A percentile compares a stretch with the other conserved stretches of the same genome.
These are phyloP conservation scores for Ophiobolus disseminans DNA, from an alignment of 2,329 filamentous ascomycete genomes.

Conservation along the genomic window DNA sequence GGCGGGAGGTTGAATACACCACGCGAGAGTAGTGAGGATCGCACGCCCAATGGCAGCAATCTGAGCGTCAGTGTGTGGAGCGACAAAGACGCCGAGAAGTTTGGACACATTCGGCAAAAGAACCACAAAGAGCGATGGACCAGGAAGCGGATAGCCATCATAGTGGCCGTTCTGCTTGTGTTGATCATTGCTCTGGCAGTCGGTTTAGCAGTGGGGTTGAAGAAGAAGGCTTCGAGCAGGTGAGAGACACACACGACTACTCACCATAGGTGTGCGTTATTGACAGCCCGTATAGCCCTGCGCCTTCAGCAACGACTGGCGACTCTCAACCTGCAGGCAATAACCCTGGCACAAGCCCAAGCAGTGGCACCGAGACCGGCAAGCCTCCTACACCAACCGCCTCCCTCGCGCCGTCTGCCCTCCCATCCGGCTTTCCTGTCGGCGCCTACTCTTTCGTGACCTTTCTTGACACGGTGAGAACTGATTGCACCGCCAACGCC, in stretches of 20 bases:
- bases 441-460: slow-evolving; percentile 69
- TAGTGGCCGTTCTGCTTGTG: slow-evolving; percentile 41
- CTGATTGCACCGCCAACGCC: slow-evolving; percentile 65
- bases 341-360: slow-evolving; percentile 5
- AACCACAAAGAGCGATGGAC: slow-evolving; percentile 42
- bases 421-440: slow-evolving; percentile 60
- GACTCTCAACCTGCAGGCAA: slow-evolving; percentile 10
- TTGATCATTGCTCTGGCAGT: slow-evolving; percentile 49
- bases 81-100: slow-evolving; percentile 43
- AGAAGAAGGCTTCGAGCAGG: slow-evolving; percentile 41
- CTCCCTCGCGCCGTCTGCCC: slow-evolving; percentile 21
- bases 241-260: slow-evolving; percentile 10
- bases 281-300: slow-evolving; percentile 11
- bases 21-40: slow-evolving; percentile 38
- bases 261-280: background rate
- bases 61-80: slow-evolving; percentile 48
- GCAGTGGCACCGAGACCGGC: slow-evolving; percentile 10
- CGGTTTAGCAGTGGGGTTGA: slow-evolving; percentile 52
- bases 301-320: slow-evolving; percentile 8
- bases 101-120: slow-evolving; percentile 32
- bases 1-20: slow-evolving; percentile 37
- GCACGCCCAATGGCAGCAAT: slow-evolving; percentile 33
- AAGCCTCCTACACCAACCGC: slow-evolving; percentile 21
- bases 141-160: slow-evolving; percentile 49
- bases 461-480: slow-evolving; percentile 60